Evolutionary conservation across 108 stramenopile genomes (phyloP).

Genomic region (Nitzschia palea): DNA sequence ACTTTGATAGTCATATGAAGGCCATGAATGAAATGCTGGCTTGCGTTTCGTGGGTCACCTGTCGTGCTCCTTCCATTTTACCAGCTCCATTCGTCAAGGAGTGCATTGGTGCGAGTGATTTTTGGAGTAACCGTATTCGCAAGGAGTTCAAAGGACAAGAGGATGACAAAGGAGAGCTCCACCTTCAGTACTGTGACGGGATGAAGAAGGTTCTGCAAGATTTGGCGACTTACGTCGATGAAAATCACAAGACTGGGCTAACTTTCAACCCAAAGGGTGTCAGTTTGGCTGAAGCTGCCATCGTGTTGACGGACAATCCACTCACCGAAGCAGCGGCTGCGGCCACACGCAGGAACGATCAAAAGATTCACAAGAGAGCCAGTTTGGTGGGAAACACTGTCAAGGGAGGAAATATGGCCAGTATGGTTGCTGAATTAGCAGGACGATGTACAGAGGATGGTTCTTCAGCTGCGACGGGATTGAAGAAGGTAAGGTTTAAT

Average conservation of each 20-base stretch:
- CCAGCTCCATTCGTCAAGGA: conserved; percentile 80
- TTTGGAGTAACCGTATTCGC: conserved; percentile 95
- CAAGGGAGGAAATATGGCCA: conserved; percentile 54
- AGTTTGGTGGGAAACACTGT: conserved; percentile 27
- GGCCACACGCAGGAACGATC: conserved; percentile 26
- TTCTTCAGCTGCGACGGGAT: conserved; percentile 85
- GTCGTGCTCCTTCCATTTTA: conserved; percentile 54
- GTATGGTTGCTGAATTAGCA: conserved; percentile 70
- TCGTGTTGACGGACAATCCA: conserved; percentile 39
- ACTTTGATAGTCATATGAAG: conserved; percentile 75
- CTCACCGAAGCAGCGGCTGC: conserved; percentile 36
- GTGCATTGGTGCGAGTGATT: conserved; percentile 86
- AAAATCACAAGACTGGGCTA: conserved; percentile 89
- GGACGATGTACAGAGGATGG: conserved; percentile 73
- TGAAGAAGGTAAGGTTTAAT: conserved; percentile 86
- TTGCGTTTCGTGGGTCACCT: conserved; percentile 74
- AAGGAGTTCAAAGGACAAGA: conserved; percentile 90
- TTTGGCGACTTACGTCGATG: conserved; percentile 85
- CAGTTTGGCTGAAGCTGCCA: conserved; percentile 71
- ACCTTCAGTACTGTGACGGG: conserved; percentile 88
- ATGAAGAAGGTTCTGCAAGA: conserved; percentile 78
- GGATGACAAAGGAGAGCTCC: conserved; percentile 40
- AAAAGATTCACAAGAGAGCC: conserved; percentile 12
- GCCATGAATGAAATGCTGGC: conserved; percentile 79
- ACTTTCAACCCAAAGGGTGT: conserved; percentile 86